Evolutionary conservation across 192 early-diverging fungal species (phyloP).

Genomic region (Coemansia sp.): DNA sequence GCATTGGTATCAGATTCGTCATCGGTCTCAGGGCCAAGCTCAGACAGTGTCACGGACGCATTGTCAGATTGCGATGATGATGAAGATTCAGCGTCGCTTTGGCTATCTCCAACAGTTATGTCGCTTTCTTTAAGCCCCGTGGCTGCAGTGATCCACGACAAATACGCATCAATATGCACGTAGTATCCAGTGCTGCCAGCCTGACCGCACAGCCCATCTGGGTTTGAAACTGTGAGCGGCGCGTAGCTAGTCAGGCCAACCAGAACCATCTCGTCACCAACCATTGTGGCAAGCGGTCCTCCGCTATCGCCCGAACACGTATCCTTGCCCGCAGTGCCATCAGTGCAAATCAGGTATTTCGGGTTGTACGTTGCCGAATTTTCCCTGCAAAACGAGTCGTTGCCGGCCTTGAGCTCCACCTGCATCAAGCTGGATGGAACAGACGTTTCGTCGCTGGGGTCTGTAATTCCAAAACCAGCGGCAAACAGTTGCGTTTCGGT

Average conservation of each 20-base stretch:
- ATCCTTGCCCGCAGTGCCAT: conserved; percentile 33
- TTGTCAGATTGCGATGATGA: no score
- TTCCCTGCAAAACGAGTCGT: conserved; percentile 12
- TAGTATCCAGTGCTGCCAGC: conserved; percentile 28
- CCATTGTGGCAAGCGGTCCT: conserved; percentile 29
- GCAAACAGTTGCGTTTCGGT: conserved; percentile 6
- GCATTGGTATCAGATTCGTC: neutral
- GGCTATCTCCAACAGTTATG: neutral
- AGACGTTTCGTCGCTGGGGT: neutral
- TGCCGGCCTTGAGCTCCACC: conserved; percentile 19
- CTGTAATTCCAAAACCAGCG: conserved; percentile 36
- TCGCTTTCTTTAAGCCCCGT: neutral
- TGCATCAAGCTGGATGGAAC: conserved; percentile 21
- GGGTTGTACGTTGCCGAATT: conserved; percentile 7
- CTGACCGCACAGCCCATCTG: conserved; percentile 33
- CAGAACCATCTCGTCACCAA: conserved; percentile 1
- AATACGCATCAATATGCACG: conserved; percentile 22
- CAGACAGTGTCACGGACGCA: neutral
- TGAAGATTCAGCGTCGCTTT: no score
- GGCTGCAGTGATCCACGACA: conserved; percentile 19
- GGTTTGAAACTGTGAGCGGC: conserved; percentile 17
- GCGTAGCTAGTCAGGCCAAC: conserved; percentile 36
- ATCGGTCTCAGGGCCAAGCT: neutral
- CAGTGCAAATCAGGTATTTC: conserved; percentile 33
- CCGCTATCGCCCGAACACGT: conserved; percentile 51